Conservation (phyloP, 306 rosid species). For the Fragaria iinumae region DNA sequence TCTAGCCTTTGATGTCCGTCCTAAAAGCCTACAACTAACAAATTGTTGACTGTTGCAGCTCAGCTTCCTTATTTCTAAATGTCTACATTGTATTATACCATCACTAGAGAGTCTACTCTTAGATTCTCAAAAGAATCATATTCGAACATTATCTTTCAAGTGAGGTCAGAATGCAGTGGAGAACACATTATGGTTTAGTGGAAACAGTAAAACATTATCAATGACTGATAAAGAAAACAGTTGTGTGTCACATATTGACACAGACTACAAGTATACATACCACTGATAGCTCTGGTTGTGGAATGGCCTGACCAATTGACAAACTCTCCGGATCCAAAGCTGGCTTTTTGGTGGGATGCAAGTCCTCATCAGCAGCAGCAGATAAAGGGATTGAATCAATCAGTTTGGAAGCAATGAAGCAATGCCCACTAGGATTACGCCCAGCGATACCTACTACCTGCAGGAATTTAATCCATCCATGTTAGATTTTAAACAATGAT, state of each 20-base stretch:
- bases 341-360: constrained; percentile 73
- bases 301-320: constrained; percentile 31
- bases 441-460: constrained; percentile 91
- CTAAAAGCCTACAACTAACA: not conserved
- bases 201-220: not conserved
- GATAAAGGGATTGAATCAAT: constrained; percentile 61
- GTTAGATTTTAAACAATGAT: constrained; percentile 19
- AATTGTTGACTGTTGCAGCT: not conserved
- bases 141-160: not conserved
- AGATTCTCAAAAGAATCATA: not conserved
- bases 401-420: constrained; percentile 81
- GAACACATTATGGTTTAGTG: not conserved
- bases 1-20: not conserved
- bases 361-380: constrained; percentile 37
- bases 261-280: constrained; percentile 33
- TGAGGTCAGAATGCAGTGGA: not conserved
- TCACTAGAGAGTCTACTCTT: not conserved
- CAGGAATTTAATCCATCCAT: constrained; percentile 29
- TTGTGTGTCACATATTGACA: constrained; percentile 12
- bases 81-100: not conserved
- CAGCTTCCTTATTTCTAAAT: not conserved
- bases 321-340: constrained; percentile 61
- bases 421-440: constrained; percentile 96
- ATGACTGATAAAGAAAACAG: not conserved
- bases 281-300: constrained; percentile 63